Conservation (phyloP, 345 rosid species). For the Diplotaxis tenuifolia region DNA sequence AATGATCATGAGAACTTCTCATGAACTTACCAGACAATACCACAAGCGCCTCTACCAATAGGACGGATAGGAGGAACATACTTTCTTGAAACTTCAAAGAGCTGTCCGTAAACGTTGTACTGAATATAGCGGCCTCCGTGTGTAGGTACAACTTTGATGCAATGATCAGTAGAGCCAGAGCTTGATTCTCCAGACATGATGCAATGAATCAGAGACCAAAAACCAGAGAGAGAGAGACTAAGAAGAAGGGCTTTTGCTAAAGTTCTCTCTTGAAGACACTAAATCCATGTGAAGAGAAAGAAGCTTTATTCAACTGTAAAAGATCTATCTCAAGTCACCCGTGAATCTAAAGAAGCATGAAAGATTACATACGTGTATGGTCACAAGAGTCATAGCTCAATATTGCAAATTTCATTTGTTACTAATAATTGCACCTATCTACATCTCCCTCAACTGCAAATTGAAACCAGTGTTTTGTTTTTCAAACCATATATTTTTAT, state of each 20-base stretch:
- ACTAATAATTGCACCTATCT: constrained; percentile 24
- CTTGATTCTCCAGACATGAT: constrained; percentile 55
- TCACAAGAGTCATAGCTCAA: constrained; percentile 14
- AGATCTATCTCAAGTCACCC: constrained; percentile 38
- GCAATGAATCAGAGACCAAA: constrained; percentile 26
- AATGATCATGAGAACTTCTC: neutral
- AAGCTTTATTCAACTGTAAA: constrained; percentile 38
- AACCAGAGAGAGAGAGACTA: constrained; percentile 28
- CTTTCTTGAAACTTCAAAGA: constrained; percentile 89
- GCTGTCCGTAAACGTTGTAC: constrained; percentile 94
- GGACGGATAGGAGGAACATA: constrained; percentile 98
- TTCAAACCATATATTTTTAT: constrained; percentile 18
- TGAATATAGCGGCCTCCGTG: constrained; percentile 93
- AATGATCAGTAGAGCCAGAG: constrained; percentile 51
- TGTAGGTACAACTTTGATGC: constrained; percentile 62
- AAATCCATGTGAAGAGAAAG: constrained; percentile 38
- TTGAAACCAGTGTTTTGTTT: neutral
- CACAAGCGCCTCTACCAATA: constrained; percentile 95
- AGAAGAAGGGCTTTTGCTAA: constrained; percentile 29
- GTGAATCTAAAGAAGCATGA: constrained; percentile 36
- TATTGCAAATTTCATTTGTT: constrained; percentile 25
- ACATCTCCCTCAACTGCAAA: neutral
- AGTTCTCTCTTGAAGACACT: constrained; percentile 26
- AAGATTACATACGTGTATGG: constrained; percentile 38
- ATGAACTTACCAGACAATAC: constrained; percentile 78